These are phyloP conservation scores for Halophytophthora polymorphica DNA, from an alignment of 352 stramenopile genomes.

Conservation along the genomic window DNA sequence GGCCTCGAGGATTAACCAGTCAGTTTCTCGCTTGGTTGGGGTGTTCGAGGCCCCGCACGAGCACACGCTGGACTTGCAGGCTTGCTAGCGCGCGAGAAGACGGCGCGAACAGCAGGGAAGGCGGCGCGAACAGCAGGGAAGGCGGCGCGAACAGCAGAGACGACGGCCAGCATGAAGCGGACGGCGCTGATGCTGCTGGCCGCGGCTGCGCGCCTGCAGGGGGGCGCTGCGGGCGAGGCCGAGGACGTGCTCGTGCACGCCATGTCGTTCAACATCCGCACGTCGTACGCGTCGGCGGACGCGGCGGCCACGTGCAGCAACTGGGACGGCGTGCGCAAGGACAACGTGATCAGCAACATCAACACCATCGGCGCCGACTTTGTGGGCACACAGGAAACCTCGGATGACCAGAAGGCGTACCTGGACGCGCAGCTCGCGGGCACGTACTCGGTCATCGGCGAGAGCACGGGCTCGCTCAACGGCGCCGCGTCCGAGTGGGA, in stretches of 20 bases:
- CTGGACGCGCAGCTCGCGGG: slow-evolving; percentile 48
- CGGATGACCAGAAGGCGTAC: slow-evolving; percentile 59
- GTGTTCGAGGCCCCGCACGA: no score
- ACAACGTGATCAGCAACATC: slow-evolving; percentile 60
- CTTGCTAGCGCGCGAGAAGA: no score
- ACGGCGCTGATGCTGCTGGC: slow-evolving; percentile 17
- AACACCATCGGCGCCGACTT: slow-evolving; percentile 56
- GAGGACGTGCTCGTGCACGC: slow-evolving; percentile 52
- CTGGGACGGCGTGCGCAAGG: slow-evolving; percentile 64
- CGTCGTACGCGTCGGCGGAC: slow-evolving; percentile 50
- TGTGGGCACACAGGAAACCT: slow-evolving; percentile 80
- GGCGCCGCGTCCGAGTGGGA: slow-evolving; percentile 51
- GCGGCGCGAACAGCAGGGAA: no score
- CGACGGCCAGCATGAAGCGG: slow-evolving; percentile 9
- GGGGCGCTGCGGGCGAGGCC: slow-evolving; percentile 12
- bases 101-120: no score
- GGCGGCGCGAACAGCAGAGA: neutral
- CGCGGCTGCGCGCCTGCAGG: slow-evolving; percentile 16
- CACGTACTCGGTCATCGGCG: slow-evolving; percentile 64
- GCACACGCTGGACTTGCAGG: no score
- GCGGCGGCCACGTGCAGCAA: slow-evolving; percentile 40
- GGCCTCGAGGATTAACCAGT: no score
- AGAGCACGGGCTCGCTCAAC: slow-evolving; percentile 59
- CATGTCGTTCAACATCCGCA: slow-evolving; percentile 84
- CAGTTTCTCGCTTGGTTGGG: no score